These are phyloP conservation scores for Discostella stelligera DNA, from an alignment of 352 stramenopile genomes.

Conservation along the genomic window DNA sequence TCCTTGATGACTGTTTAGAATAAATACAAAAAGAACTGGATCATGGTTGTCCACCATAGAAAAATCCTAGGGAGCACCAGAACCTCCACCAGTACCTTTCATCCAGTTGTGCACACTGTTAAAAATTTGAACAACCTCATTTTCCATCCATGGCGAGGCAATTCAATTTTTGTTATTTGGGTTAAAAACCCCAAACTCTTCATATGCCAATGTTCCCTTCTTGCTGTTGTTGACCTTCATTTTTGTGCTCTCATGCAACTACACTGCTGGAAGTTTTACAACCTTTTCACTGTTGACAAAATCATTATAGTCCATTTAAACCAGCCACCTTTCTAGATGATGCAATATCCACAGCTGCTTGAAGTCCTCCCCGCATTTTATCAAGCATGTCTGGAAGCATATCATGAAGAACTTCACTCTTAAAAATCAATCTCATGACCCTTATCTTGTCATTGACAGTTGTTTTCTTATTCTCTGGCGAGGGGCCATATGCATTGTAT, in stretches of 20 bases:
- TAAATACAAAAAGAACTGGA: not conserved
- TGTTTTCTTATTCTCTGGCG: not conserved
- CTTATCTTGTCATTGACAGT: not conserved
- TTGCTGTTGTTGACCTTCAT: no score
- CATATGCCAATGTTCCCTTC: no score
- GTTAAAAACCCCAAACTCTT: no score
- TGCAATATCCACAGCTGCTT: not conserved
- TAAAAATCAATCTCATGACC: not conserved
- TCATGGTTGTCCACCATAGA: not conserved
- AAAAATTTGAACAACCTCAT: conserved; percentile 1
- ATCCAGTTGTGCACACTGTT: no score
- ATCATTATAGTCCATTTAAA: not conserved
- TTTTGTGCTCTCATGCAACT: no score
- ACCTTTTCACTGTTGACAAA: not conserved
- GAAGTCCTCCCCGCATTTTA: not conserved
- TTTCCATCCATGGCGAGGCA: conserved; percentile 10
- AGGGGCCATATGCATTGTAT: not conserved
- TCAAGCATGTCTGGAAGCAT: not conserved
- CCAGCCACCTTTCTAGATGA: not conserved
- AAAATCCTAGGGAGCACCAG: no score
- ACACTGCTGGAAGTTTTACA: no score
- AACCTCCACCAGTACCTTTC: no score
- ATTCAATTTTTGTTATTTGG: no score
- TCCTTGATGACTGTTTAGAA: not conserved
- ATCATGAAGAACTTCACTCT: not conserved